Conservation (phyloP, 1,139 yeast species). For the Zhuliangozyma blackwelliae region DNA sequence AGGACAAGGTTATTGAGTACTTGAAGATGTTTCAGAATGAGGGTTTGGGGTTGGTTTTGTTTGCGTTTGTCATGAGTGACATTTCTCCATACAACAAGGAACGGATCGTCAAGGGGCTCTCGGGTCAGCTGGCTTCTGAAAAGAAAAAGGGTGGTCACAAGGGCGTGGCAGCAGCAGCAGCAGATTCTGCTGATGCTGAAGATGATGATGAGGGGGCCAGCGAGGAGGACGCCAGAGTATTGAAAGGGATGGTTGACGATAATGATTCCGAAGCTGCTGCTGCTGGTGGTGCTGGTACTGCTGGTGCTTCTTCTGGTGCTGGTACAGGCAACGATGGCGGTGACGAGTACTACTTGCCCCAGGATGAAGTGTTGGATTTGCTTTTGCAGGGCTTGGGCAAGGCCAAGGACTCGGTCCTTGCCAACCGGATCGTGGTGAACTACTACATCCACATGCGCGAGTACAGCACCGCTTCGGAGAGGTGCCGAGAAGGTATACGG, state of each 20-base stretch:
- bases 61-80: constrained; percentile 60
- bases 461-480: constrained; percentile 58
- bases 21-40: constrained; percentile 54
- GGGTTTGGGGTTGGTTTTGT: constrained; percentile 61
- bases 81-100: constrained; percentile 53
- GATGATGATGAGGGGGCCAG: constrained; percentile 14
- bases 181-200: constrained; percentile 1
- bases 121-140: constrained; percentile 1
- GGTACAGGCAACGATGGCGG: constrained; percentile 10
- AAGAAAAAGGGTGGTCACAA: constrained; percentile 1
- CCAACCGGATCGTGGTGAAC: constrained; percentile 60
- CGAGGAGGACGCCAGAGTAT: constrained; percentile 14
- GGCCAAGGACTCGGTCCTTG: constrained; percentile 50
- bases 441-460: constrained; percentile 60
- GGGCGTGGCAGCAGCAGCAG: background rate
- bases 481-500: constrained; percentile 59
- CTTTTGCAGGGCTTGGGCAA: constrained; percentile 52
- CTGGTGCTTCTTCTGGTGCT: no score
- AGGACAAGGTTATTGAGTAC: constrained; percentile 44
- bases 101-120: constrained; percentile 15
- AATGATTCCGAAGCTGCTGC: constrained; percentile 8
- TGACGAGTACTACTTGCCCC: constrained; percentile 23
- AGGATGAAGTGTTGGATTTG: constrained; percentile 51
- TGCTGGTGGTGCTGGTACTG: no score
- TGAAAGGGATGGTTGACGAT: constrained; percentile 17